Percentiles rank a stretch among this genome's conserved stretches.
Conservation (phyloP, 148 eudicot genomes). For the Pouteria glomerata region DNA sequence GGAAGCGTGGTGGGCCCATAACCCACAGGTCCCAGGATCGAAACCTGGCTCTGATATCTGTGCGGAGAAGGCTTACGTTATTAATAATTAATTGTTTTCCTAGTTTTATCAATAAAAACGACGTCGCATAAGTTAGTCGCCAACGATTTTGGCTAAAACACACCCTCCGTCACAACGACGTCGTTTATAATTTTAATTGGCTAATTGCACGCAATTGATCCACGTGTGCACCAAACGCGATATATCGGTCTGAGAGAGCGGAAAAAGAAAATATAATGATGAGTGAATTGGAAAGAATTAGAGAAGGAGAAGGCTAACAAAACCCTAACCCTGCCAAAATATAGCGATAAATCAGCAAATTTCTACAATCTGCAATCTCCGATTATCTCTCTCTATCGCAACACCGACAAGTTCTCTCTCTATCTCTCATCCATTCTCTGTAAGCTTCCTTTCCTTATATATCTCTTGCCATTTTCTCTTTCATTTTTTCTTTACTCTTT, state of each 20-base stretch:
- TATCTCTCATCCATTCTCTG: slow-evolving; percentile 7
- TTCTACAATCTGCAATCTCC: slow-evolving; percentile 20
- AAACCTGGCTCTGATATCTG: too few relatives aligned
- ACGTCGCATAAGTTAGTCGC: too few relatives aligned
- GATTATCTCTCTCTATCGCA: slow-evolving; percentile 6
- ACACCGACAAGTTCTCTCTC: slow-evolving; percentile 4
- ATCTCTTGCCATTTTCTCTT: slow-evolving; percentile 26
- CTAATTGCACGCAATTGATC: too few relatives aligned
- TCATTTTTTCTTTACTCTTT: neutral
- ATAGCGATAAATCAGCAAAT: slow-evolving; percentile 26
- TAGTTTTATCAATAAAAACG: too few relatives aligned
- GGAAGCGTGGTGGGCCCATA: too few relatives aligned
- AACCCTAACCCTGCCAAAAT: slow-evolving; percentile 20
- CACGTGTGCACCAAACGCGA: too few relatives aligned
- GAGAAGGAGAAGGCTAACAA: neutral
- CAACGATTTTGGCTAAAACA: too few relatives aligned
- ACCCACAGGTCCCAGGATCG: too few relatives aligned
- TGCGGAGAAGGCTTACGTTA: too few relatives aligned
- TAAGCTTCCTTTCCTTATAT: neutral
- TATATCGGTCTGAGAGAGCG: neutral
- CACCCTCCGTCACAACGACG: too few relatives aligned
- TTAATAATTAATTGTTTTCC: too few relatives aligned
- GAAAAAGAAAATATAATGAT: neutral
- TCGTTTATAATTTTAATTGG: too few relatives aligned
- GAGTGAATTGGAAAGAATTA: neutral